These are phyloP conservation scores for Tolypocladium endophyticum DNA, from an alignment of 2,329 filamentous ascomycete genomes.

Conservation along the genomic window DNA sequence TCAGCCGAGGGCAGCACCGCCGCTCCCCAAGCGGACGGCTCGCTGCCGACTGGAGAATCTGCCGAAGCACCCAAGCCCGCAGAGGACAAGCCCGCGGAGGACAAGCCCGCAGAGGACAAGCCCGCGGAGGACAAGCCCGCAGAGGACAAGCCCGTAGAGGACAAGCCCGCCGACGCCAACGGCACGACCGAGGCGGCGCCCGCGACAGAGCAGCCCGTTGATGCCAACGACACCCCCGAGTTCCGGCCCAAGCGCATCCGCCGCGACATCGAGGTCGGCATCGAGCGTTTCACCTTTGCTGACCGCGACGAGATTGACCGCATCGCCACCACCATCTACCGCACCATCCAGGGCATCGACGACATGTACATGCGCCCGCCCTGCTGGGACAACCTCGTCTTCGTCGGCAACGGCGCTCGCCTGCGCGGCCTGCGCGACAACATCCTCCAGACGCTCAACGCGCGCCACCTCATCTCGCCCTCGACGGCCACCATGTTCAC, in stretches of 20 bases:
- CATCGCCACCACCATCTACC: slow-evolving; percentile 75
- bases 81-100: background rate
- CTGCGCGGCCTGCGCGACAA: slow-evolving; percentile 78
- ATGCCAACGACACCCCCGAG: slow-evolving; percentile 22
- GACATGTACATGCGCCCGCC: slow-evolving; percentile 76
- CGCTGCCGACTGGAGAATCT: background rate
- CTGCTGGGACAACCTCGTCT: slow-evolving; percentile 85
- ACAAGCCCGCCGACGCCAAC: background rate
- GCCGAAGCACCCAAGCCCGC: background rate
- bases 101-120: background rate
- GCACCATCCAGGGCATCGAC: slow-evolving; percentile 70
- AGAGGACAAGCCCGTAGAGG: background rate
- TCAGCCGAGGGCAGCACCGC: background rate
- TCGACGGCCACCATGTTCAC: slow-evolving; percentile 94
- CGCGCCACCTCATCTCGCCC: slow-evolving; percentile 83
- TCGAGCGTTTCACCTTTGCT: slow-evolving; percentile 63
- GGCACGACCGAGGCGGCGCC: background rate
- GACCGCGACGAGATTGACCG: slow-evolving; percentile 66
- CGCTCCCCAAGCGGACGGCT: background rate
- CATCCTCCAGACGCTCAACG: slow-evolving; percentile 65
- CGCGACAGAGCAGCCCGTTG: background rate
- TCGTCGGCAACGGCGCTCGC: slow-evolving; percentile 77
- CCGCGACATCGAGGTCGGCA: slow-evolving; percentile 64
- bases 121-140: background rate
- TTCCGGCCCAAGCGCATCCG: slow-evolving; percentile 46